Conservation (phyloP, 805 yeast genomes). For the Clavispora carvajalis region DNA sequence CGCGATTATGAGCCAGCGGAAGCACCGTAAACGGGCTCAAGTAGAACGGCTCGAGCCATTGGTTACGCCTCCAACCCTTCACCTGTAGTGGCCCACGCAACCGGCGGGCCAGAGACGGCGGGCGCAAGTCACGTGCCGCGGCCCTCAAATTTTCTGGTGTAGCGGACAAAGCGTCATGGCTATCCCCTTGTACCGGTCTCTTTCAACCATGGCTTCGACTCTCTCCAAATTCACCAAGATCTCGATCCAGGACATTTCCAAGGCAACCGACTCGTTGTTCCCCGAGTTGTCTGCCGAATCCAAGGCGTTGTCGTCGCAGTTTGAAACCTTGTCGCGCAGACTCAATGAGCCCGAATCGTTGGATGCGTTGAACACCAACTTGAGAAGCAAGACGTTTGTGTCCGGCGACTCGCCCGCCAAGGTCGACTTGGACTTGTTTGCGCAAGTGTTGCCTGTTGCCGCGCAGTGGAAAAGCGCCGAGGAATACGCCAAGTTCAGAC, state of each 20-base stretch:
- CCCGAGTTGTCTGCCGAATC: slow-evolving; percentile 40
- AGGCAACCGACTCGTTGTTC: slow-evolving; percentile 16
- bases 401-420: slow-evolving; percentile 62
- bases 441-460: slow-evolving; percentile 57
- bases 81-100: too few relatives aligned
- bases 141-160: not conserved
- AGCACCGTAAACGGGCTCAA: too few relatives aligned
- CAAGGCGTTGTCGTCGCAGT: slow-evolving; percentile 72
- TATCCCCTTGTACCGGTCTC: slow-evolving; percentile 1
- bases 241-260: slow-evolving; percentile 23
- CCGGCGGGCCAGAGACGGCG: too few relatives aligned
- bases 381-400: slow-evolving; percentile 67
- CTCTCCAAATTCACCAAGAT: slow-evolving; percentile 25
- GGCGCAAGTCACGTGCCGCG: slow-evolving; percentile 7
- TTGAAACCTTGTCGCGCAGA: slow-evolving; percentile 66
- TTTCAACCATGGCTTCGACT: slow-evolving; percentile 25
- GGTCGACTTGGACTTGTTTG: slow-evolving; percentile 69
- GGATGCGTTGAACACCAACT: slow-evolving; percentile 55
- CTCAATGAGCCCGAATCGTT: slow-evolving; percentile 43
- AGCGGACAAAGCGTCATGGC: not conserved
- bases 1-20: too few relatives aligned
- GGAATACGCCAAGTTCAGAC: slow-evolving; percentile 64
- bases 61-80: too few relatives aligned
- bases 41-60: too few relatives aligned
- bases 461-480: slow-evolving; percentile 49